Percentiles rank a stretch among this genome's conserved stretches.
Conservation (phyloP, 148 eudicot genomes). For the Camellia sinensis region DNA sequence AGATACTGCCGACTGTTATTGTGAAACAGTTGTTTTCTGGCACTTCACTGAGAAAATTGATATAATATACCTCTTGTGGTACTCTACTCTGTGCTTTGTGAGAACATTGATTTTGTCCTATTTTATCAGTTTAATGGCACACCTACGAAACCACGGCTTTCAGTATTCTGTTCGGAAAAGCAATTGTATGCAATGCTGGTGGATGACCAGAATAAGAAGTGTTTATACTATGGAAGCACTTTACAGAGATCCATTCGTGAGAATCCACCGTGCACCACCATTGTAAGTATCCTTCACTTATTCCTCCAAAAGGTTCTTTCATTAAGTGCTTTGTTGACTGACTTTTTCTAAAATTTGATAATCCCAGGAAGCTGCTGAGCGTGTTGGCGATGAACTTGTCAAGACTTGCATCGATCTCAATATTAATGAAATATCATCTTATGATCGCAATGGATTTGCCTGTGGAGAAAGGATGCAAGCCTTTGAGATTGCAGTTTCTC, state of each 20-base stretch:
- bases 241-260: conserved; percentile 61
- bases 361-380: conserved; percentile 77
- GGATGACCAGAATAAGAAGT: conserved; percentile 84
- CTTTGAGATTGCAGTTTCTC: conserved; percentile 68
- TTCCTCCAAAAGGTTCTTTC: background rate
- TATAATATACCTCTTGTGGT: background rate
- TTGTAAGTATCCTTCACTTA: conserved; percentile 34
- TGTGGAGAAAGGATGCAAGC: conserved; percentile 66
- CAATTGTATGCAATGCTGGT: conserved; percentile 89
- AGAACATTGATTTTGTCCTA: no score
- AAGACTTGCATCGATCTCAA: conserved; percentile 66
- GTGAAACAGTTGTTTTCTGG: no score
- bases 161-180: conserved; percentile 81
- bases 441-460: conserved; percentile 72
- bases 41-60: background rate
- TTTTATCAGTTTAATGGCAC: conserved; percentile 73
- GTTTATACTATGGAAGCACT: conserved; percentile 81
- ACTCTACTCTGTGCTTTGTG: background rate
- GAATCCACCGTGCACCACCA: conserved; percentile 52
- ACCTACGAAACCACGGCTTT: conserved; percentile 72
- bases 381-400: conserved; percentile 82
- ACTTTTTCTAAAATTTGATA: background rate
- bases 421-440: conserved; percentile 69
- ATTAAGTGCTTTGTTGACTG: background rate
- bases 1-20: no score